Evolutionary conservation across 495 filamentous ascomycete species (phyloP).

Genomic region (Penicillium malachiteum): DNA sequence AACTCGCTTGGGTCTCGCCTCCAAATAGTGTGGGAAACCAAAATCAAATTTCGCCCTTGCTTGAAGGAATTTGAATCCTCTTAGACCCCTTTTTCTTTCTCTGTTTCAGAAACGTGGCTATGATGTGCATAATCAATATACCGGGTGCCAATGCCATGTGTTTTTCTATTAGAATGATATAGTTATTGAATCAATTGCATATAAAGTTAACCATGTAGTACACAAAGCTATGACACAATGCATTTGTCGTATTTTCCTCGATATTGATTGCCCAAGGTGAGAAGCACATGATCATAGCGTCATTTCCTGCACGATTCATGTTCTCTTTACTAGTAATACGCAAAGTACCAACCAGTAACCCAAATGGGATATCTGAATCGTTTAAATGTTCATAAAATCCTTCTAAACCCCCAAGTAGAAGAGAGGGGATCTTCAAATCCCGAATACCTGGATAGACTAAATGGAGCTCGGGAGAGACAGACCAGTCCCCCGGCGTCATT

Average conservation of each 20-base stretch:
- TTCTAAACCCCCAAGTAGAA: background rate
- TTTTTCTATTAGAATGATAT: background rate
- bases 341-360: background rate
- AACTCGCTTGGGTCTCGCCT: slow-evolving; percentile 12
- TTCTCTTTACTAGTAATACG: too few relatives aligned
- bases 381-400: background rate
- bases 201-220: too few relatives aligned
- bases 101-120: slow-evolving; percentile 15
- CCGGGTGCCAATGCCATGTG: slow-evolving; percentile 1
- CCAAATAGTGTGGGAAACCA: background rate
- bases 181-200: background rate
- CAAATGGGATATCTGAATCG: slow-evolving; percentile 3
- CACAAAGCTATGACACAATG: too few relatives aligned
- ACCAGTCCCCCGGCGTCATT: background rate
- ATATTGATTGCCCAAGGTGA: too few relatives aligned
- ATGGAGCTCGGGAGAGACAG: slow-evolving; percentile 5
- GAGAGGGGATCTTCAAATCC: slow-evolving; percentile 9
- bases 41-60: background rate
- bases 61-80: background rate
- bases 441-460: slow-evolving; percentile 24
- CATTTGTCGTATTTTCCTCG: too few relatives aligned
- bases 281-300: background rate
- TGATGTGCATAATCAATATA: slow-evolving; percentile 6
- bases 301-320: background rate
- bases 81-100: background rate